A percentile compares a stretch with the other conserved stretches of the same genome.
phyloP scores from a whole-genome alignment of 805 yeast genomes.

The Starmera quercuum region DNA sequence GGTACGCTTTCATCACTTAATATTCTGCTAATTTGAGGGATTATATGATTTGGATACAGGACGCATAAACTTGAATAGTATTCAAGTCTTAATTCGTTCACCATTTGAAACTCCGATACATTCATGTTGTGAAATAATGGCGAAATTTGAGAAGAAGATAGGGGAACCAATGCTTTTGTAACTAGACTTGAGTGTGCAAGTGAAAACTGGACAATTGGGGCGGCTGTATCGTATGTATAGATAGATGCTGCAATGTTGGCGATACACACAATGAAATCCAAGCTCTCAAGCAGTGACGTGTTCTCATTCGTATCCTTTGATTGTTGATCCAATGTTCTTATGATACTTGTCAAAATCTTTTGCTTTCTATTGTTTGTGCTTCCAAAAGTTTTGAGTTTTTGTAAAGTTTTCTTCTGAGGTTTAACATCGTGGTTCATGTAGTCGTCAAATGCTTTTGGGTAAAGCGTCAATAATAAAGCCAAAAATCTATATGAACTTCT shows the following conservation, averaged over 20 bases:
- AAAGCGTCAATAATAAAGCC: constrained; percentile 24
- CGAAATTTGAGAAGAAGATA: constrained; percentile 9
- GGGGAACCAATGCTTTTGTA: constrained; percentile 16
- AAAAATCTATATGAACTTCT: constrained; percentile 25
- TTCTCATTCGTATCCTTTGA: constrained; percentile 16
- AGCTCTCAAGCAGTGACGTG: constrained; percentile 15
- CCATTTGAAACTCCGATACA: constrained; percentile 13
- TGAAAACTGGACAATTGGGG: constrained; percentile 23
- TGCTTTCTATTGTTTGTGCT: constrained; percentile 13
- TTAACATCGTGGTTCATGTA: constrained; percentile 12
- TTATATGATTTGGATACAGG: constrained; percentile 10
- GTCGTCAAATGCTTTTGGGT: constrained; percentile 23
- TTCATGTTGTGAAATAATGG: constrained; percentile 10
- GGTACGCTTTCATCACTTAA: constrained; percentile 24
- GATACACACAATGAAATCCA: constrained; percentile 24
- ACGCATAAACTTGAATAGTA: constrained; percentile 20
- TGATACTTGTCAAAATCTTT: constrained; percentile 11
- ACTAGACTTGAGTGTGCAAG: constrained; percentile 10
- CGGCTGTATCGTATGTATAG: constrained; percentile 15
- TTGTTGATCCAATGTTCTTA: constrained; percentile 12
- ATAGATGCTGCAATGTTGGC: constrained; percentile 26
- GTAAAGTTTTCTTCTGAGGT: constrained; percentile 10
- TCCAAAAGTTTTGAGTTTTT: constrained; percentile 15
- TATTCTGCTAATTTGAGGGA: constrained; percentile 12
- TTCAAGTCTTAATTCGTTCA: constrained; percentile 22